Conservation (phyloP, 306 rosid species). For the Ceratonia siliqua region DNA sequence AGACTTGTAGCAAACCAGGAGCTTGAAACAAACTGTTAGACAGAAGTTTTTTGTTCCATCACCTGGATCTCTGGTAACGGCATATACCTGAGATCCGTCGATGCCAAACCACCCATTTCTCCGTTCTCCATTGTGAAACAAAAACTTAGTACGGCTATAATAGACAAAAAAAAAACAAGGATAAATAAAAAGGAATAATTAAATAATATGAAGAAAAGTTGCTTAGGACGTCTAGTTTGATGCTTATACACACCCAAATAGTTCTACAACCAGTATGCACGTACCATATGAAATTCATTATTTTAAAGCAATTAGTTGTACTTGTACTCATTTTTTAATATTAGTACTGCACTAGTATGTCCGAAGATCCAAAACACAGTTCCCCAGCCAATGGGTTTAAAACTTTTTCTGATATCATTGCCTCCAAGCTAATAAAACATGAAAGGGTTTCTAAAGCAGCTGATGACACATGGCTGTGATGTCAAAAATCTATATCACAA, state of each 20-base stretch:
- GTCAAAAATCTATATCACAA: neutral
- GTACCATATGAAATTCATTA: neutral
- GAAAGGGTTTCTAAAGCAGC: neutral
- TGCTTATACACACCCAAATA: neutral
- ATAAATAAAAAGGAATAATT: no score
- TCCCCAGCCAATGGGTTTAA: neutral
- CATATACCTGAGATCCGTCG: no score
- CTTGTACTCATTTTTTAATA: neutral
- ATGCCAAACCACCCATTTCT: no score
- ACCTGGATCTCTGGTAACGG: no score
- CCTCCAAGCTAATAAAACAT: neutral
- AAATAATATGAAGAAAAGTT: neutral
- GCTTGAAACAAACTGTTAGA: no score
- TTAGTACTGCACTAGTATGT: neutral
- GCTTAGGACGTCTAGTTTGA: neutral
- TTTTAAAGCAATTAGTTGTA: no score
- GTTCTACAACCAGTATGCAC: neutral
- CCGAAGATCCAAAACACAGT: no score
- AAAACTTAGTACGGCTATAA: no score
- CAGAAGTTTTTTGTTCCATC: no score
- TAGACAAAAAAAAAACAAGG: no score
- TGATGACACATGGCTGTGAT: neutral
- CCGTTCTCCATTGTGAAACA: no score
- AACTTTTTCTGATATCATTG: neutral
- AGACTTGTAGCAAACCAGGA: no score